These are phyloP conservation scores for Sugiyamaella neomexicana DNA, from an alignment of 1,139 yeast species.

Conservation along the genomic window DNA sequence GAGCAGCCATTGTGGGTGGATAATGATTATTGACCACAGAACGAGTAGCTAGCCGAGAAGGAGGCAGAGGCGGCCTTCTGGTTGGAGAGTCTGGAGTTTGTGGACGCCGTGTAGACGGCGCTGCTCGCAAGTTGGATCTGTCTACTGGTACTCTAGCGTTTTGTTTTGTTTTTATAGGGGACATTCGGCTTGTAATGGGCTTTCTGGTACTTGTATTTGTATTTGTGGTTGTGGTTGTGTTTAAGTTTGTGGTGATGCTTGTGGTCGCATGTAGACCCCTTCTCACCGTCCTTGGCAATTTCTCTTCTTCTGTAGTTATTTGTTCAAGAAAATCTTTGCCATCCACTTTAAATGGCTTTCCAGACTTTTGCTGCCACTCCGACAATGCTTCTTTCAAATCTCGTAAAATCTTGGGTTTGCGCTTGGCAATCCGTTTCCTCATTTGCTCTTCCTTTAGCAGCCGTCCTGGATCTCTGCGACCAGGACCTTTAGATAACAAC, in stretches of 20 bases:
- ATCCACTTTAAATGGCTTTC: conserved; percentile 37
- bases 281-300: conserved; percentile 15
- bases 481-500: conserved; percentile 61
- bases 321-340: conserved; percentile 35
- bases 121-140: not conserved
- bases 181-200: not conserved
- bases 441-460: conserved; percentile 76
- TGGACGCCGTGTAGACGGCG: not conserved
- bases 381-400: conserved; percentile 51
- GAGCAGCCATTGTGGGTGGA: not conserved
- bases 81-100: not conserved
- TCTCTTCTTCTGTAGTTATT: conserved; percentile 28
- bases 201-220: not conserved
- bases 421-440: conserved; percentile 63
- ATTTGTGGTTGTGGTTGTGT: not conserved
- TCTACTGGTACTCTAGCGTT: not conserved
- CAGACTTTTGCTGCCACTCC: conserved; percentile 48
- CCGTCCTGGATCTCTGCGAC: conserved; percentile 56
- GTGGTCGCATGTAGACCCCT: not conserved
- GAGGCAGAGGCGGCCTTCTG: not conserved
- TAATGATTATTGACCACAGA: conserved; percentile 1
- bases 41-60: not conserved
- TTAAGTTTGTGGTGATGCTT: not conserved
- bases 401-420: conserved; percentile 62
- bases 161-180: not conserved